Conservation (phyloP, 352 stramenopile genomes). For the Phytophthora constricta region DNA sequence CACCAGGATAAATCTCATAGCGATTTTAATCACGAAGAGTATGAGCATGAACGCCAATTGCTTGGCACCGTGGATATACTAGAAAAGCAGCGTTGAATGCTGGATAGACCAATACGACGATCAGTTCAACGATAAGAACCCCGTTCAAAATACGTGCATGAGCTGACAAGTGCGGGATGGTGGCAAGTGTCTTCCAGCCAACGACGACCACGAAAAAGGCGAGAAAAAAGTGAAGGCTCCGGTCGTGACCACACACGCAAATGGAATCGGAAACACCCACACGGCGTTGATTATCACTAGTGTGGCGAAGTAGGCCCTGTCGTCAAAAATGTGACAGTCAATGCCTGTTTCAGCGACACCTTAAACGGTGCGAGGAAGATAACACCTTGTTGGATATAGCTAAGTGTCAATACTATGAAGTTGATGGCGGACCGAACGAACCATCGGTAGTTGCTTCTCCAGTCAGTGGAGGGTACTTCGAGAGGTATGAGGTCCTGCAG, state of each 20-base stretch:
- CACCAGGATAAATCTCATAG: conserved; percentile 13
- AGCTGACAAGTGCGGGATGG: conserved; percentile 3
- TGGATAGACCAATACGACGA: conserved; percentile 23
- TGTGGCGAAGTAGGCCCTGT: conserved; percentile 17
- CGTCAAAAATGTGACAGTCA: not conserved
- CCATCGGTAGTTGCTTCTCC: conserved; percentile 15
- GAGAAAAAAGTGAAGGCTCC: conserved; percentile 17
- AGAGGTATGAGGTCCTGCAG: conserved; percentile 16
- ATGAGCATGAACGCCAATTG: conserved; percentile 21
- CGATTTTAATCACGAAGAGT: conserved; percentile 12
- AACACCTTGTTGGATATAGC: conserved; percentile 15
- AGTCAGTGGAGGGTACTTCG: not conserved
- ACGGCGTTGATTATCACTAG: conserved; percentile 11
- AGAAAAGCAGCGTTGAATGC: conserved; percentile 26
- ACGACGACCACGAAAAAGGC: conserved; percentile 5
- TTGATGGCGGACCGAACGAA: conserved; percentile 2
- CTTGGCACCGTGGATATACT: not conserved
- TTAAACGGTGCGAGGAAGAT: conserved; percentile 18
- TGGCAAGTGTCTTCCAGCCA: conserved; percentile 1
- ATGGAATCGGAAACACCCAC: conserved; percentile 34
- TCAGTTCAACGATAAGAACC: conserved; percentile 1
- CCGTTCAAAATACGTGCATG: conserved; percentile 10
- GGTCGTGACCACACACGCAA: conserved; percentile 28
- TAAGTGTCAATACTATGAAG: conserved; percentile 15
- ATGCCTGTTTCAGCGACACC: conserved; percentile 3